Percentiles rank a stretch among this genome's conserved stretches.
Evolutionary conservation across 495 filamentous ascomycete genomes (phyloP).

Genomic region (Penicillium argentinense): DNA sequence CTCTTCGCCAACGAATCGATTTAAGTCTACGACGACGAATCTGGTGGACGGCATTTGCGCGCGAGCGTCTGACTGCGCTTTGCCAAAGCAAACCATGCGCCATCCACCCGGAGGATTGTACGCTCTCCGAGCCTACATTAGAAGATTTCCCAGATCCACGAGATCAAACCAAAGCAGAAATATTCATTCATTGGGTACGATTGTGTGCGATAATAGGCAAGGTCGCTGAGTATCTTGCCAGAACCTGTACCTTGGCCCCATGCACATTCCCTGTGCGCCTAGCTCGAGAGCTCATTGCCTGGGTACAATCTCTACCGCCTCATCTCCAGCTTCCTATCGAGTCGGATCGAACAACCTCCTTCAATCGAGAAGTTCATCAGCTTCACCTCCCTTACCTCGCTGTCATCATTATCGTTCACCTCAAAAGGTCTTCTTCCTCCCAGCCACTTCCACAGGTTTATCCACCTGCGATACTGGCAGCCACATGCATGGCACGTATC

Average conservation of each 20-base stretch:
- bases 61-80: constrained; percentile 36
- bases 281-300: constrained; percentile 30
- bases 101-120: constrained; percentile 37
- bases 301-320: constrained; percentile 29
- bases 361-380: constrained; percentile 38
- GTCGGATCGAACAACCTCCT: constrained; percentile 20
- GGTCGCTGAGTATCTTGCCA: constrained; percentile 32
- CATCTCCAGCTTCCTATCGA: constrained; percentile 33
- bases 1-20: constrained; percentile 18
- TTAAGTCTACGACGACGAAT: constrained; percentile 31
- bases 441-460: constrained; percentile 31
- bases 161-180: constrained; percentile 25
- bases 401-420: constrained; percentile 36
- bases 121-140: constrained; percentile 27
- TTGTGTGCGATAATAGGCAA: constrained; percentile 35
- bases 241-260: constrained; percentile 4
- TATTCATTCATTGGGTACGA: constrained; percentile 36
- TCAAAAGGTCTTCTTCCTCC: constrained; percentile 22
- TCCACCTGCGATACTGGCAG: constrained; percentile 35
- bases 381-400: constrained; percentile 37
- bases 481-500: constrained; percentile 35
- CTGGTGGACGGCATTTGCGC: constrained; percentile 41
- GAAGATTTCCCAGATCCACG: constrained; percentile 24
- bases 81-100: constrained; percentile 36
- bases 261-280: constrained; percentile 20